A percentile compares a stretch with the other conserved stretches of the same genome.
Conservation (phyloP, 2,329 filamentous ascomycete genomes). For the Podosphaera fusca region DNA sequence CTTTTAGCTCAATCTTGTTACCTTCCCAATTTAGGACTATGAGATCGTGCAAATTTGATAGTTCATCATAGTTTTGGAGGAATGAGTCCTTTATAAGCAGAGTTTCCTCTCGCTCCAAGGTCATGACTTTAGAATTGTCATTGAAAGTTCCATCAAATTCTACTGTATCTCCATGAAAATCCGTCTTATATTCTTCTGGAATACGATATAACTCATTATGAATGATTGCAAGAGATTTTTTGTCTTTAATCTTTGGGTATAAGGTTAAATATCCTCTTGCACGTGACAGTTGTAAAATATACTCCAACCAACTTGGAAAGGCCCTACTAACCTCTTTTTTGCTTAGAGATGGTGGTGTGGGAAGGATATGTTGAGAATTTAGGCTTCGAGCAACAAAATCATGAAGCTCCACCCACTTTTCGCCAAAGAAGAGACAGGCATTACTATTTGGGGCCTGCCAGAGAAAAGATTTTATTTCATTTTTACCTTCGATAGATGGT, state of each 20-base stretch:
- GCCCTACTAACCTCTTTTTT: slow-evolving; percentile 40
- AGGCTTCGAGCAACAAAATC: slow-evolving; percentile 37
- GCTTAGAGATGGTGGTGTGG: slow-evolving; percentile 20
- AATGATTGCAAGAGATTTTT: slow-evolving; percentile 36
- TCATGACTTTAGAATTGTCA: slow-evolving; percentile 11
- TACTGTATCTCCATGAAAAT: not conserved
- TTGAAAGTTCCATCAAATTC: slow-evolving; percentile 10
- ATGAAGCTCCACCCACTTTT: slow-evolving; percentile 73
- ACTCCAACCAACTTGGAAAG: slow-evolving; percentile 57
- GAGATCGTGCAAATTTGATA: slow-evolving; percentile 24
- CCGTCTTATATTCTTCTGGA: slow-evolving; percentile 41
- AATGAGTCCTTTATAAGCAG: slow-evolving; percentile 25
- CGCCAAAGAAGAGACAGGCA: slow-evolving; percentile 60
- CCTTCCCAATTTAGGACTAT: slow-evolving; percentile 46
- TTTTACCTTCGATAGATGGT: slow-evolving; percentile 16
- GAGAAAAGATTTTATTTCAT: slow-evolving; percentile 28
- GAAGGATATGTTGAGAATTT: slow-evolving; percentile 14
- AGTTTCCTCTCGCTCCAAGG: slow-evolving; percentile 10
- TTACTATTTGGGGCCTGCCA: slow-evolving; percentile 73
- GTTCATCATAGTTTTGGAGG: slow-evolving; percentile 21
- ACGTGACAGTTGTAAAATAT: slow-evolving; percentile 52
- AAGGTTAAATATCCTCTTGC: slow-evolving; percentile 56
- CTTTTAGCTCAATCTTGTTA: slow-evolving; percentile 18
- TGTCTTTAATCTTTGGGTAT: slow-evolving; percentile 41
- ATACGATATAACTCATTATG: slow-evolving; percentile 52